phyloP scores from a whole-genome alignment of 345 rosid species.

The Citrus hindsii region DNA sequence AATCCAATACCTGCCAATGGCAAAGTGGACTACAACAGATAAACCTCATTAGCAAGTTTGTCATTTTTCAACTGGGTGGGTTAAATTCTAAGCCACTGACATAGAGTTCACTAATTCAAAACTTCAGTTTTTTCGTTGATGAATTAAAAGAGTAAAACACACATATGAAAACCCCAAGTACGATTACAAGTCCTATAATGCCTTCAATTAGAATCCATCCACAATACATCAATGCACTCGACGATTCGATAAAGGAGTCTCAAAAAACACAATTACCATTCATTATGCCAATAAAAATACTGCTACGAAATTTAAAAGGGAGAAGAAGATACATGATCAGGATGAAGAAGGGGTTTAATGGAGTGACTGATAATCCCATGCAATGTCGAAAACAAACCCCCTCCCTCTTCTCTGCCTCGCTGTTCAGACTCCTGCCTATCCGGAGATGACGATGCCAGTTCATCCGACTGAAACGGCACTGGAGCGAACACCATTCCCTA shows the following conservation, averaged over 20 bases:
- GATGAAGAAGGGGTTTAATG: conserved; percentile 42
- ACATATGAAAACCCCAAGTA: neutral
- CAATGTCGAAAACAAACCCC: conserved; percentile 35
- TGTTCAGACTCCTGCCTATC: conserved; percentile 39
- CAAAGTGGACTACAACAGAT: neutral
- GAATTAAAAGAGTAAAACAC: neutral
- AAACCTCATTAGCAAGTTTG: neutral
- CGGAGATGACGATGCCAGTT: conserved; percentile 9
- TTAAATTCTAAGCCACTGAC: neutral
- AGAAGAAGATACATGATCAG: conserved; percentile 51
- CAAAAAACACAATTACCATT: neutral
- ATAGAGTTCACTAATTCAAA: neutral
- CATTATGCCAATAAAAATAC: neutral
- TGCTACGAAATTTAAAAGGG: neutral
- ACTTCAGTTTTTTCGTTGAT: neutral
- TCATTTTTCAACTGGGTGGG: neutral
- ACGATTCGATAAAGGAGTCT: neutral
- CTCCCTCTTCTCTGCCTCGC: conserved; percentile 25
- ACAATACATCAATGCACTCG: neutral
- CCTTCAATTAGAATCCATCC: neutral
- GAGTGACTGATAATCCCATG: conserved; percentile 32
- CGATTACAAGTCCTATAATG: neutral
- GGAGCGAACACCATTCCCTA: conserved; percentile 89
- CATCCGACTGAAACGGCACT: conserved; percentile 55
- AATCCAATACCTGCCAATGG: neutral